Conservation (phyloP, 495 filamentous ascomycete genomes). For the Talaromyces borbonicus region DNA sequence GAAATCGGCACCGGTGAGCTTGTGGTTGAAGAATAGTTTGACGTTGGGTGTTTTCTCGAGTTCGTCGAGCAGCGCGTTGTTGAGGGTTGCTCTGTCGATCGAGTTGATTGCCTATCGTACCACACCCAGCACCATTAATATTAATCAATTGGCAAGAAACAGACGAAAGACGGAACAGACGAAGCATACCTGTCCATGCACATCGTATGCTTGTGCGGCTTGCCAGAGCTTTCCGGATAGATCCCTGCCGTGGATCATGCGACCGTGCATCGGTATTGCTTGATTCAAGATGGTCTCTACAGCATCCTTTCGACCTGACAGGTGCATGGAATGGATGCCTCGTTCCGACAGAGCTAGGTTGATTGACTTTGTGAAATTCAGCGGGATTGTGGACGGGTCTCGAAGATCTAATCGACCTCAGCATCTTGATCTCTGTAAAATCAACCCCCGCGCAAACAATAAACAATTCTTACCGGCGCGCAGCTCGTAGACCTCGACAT, state of each 20-base stretch:
- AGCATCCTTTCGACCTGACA: conserved; percentile 52
- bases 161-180: too few relatives aligned
- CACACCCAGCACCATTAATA: too few relatives aligned
- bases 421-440: neutral
- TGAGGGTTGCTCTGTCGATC: conserved; percentile 71
- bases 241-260: conserved; percentile 89
- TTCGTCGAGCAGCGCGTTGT: conserved; percentile 77
- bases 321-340: conserved; percentile 77
- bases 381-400: conserved; percentile 67
- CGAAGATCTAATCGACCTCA: conserved; percentile 58
- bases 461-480: conserved; percentile 59
- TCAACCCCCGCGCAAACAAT: neutral
- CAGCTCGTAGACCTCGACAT: conserved; percentile 92
- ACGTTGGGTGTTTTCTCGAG: conserved; percentile 78
- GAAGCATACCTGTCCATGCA: conserved; percentile 73
- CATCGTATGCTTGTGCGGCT: conserved; percentile 78
- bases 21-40: conserved; percentile 83
- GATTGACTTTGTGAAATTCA: conserved; percentile 97
- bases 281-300: conserved; percentile 61
- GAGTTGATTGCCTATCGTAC: conserved; percentile 43
- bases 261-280: conserved; percentile 86
- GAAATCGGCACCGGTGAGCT: conserved; percentile 81
- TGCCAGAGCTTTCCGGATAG: conserved; percentile 57
- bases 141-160: too few relatives aligned
- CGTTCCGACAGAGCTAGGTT: conserved; percentile 91